phyloP scores from a whole-genome alignment of 176 grass and related monocot genomes.

The Guadua angustifolia region DNA sequence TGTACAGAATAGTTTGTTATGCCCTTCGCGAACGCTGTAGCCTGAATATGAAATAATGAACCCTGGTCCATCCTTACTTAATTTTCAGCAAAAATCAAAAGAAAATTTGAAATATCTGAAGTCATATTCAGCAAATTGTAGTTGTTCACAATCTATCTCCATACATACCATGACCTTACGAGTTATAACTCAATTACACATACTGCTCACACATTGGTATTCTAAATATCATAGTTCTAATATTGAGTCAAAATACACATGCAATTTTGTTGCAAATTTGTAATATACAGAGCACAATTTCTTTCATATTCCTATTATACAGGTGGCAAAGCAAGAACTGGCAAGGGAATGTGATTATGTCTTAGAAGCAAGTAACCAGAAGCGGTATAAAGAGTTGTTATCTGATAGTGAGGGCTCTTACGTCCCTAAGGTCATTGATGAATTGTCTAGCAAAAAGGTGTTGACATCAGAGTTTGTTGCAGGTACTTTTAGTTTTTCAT shows the following conservation, averaged over 20 bases:
- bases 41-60: constrained; percentile 29
- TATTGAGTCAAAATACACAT: neutral
- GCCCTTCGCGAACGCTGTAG: neutral
- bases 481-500: constrained; percentile 63
- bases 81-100: constrained; percentile 3
- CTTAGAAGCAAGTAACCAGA: constrained; percentile 90
- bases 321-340: constrained; percentile 94
- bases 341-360: constrained; percentile 94
- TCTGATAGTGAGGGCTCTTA: constrained; percentile 33
- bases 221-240: neutral
- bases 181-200: neutral
- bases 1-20: neutral
- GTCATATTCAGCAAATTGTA: neutral
- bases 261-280: neutral
- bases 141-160: neutral
- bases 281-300: constrained; percentile 19
- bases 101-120: neutral
- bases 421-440: too few relatives aligned
- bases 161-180: constrained; percentile 2
- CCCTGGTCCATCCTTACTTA: neutral
- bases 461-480: constrained; percentile 78
- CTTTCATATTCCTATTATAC: constrained; percentile 32
- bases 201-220: constrained; percentile 15
- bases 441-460: constrained; percentile 59
- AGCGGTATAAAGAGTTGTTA: constrained; percentile 75